phyloP scores from a whole-genome alignment of 225 moss, liverwort and hornwort genomes.

The Asterella californica region DNA sequence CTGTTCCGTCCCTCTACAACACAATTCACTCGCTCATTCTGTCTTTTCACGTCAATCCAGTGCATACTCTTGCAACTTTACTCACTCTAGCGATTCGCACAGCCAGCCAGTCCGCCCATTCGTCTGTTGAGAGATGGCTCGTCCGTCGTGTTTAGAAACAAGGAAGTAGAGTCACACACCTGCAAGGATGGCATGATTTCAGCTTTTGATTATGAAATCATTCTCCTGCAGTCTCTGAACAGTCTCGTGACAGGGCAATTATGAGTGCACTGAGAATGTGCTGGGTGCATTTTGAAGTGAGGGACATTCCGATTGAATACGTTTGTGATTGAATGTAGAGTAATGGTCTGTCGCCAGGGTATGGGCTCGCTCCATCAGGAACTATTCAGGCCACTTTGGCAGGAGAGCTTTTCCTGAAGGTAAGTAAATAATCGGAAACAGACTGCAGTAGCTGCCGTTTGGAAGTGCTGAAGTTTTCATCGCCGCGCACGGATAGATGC shows the following conservation, averaged over 20 bases:
- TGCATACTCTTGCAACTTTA: no score
- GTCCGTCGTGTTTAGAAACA: no score
- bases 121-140: neutral
- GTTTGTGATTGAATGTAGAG: slow-evolving; percentile 45
- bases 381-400: slow-evolving; percentile 66
- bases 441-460: neutral
- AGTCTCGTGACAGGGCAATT: no score
- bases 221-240: no score
- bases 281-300: neutral
- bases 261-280: neutral
- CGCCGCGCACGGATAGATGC: no score
- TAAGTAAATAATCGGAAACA: slow-evolving; percentile 8
- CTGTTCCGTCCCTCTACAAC: neutral
- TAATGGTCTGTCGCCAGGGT: slow-evolving; percentile 63
- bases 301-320: neutral
- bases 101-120: no score
- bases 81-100: no score
- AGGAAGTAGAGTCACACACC: no score
- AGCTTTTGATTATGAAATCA: neutral
- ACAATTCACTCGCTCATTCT: neutral
- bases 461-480: neutral
- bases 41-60: neutral
- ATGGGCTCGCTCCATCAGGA: slow-evolving; percentile 83
- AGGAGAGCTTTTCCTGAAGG: slow-evolving; percentile 63
- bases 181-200: neutral